phyloP scores from a whole-genome alignment of 345 rosid species.

The Arabidopsis suecica region DNA sequence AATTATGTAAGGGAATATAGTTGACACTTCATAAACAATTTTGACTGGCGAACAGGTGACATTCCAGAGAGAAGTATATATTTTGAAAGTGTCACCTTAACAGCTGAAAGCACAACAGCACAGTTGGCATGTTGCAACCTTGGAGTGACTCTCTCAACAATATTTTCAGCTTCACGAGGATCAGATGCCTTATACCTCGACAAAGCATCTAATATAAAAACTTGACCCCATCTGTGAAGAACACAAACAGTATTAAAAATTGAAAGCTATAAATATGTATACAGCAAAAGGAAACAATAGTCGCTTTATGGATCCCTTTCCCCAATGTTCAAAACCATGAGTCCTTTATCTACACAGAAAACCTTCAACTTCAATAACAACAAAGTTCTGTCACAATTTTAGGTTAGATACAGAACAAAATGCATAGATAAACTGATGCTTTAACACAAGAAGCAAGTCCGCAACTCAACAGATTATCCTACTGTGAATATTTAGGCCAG shows the following conservation, averaged over 20 bases:
- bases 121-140: constrained; percentile 97
- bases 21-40: constrained; percentile 33
- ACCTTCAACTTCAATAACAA: constrained; percentile 2
- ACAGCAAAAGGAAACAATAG: not conserved
- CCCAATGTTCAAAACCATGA: constrained; percentile 18
- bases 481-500: not conserved
- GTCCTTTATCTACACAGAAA: constrained; percentile 3
- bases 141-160: constrained; percentile 97
- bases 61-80: constrained; percentile 33
- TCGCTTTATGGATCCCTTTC: not conserved
- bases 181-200: constrained; percentile 89
- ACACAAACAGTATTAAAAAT: not conserved
- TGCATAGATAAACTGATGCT: not conserved
- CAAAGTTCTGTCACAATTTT: not conserved
- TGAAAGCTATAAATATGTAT: not conserved
- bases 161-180: constrained; percentile 97
- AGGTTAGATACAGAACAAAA: constrained; percentile 1
- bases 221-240: constrained; percentile 93
- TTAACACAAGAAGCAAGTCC: constrained; percentile 4
- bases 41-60: constrained; percentile 7
- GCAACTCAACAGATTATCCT: constrained; percentile 9
- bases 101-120: constrained; percentile 98
- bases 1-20: constrained; percentile 18
- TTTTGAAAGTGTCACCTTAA: constrained; percentile 61
- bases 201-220: constrained; percentile 94